Evolutionary conservation across 192 early-diverging fungal species (phyloP).

Genomic region (Geranomyces michiganensis): DNA sequence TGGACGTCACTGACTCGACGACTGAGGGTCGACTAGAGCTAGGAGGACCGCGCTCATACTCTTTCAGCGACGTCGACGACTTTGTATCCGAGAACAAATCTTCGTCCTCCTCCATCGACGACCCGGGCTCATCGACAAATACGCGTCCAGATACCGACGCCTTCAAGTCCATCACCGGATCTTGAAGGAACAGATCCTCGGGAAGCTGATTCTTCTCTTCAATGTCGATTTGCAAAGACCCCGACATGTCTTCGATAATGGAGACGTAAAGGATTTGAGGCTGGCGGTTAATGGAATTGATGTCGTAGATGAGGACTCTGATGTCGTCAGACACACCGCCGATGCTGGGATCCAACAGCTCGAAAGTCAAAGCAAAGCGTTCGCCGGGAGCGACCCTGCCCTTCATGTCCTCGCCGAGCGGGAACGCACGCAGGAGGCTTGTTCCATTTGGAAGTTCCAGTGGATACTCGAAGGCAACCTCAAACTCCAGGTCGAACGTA

Average conservation of each 20-base stretch:
- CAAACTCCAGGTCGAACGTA: slow-evolving; percentile 66
- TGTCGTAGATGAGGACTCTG: slow-evolving; percentile 72
- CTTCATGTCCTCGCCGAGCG: slow-evolving; percentile 59
- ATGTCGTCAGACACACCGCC: slow-evolving; percentile 74
- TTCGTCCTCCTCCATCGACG: slow-evolving; percentile 31
- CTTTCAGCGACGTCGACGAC: slow-evolving; percentile 31
- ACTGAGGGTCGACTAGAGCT: slow-evolving; percentile 19
- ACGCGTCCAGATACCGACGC: slow-evolving; percentile 1
- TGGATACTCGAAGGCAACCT: slow-evolving; percentile 73
- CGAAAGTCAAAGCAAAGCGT: slow-evolving; percentile 58
- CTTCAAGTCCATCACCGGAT: background rate
- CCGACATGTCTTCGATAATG: slow-evolving; percentile 60
- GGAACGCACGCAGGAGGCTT: slow-evolving; percentile 62
- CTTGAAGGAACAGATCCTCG: slow-evolving; percentile 16
- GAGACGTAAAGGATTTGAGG: slow-evolving; percentile 65
- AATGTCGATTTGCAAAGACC: background rate
- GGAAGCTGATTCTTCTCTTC: slow-evolving; percentile 9
- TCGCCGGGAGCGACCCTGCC: slow-evolving; percentile 64
- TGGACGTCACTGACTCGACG: slow-evolving; percentile 5
- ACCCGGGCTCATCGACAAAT: slow-evolving; percentile 24
- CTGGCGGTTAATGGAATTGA: slow-evolving; percentile 62
- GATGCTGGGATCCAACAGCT: slow-evolving; percentile 62
- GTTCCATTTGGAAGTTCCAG: slow-evolving; percentile 67
- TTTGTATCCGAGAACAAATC: slow-evolving; percentile 21
- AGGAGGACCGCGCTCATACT: background rate